A percentile compares a stretch with the other conserved stretches of the same genome.
Evolutionary conservation across 805 yeast species (phyloP).

Genomic region (Blastobotrys chiropterorum): DNA sequence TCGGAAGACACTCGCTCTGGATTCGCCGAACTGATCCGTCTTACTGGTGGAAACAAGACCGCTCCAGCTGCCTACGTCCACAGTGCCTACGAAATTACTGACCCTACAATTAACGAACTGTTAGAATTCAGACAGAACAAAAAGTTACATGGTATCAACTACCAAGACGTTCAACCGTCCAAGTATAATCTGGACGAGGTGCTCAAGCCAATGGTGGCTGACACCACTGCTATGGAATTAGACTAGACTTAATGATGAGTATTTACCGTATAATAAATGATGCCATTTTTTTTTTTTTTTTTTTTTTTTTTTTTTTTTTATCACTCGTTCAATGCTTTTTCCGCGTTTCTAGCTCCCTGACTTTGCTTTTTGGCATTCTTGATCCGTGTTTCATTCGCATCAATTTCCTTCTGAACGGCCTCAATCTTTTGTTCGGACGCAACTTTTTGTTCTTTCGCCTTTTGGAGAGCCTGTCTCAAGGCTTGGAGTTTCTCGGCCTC

Average conservation of each 20-base stretch:
- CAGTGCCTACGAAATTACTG: constrained; percentile 59
- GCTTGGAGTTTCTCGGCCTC: constrained; percentile 81
- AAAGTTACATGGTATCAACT: constrained; percentile 26
- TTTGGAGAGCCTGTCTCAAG: constrained; percentile 51
- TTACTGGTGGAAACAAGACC: constrained; percentile 71
- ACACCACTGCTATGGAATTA: background rate
- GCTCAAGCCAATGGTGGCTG: background rate
- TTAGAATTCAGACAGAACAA: constrained; percentile 23
- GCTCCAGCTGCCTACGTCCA: constrained; percentile 84
- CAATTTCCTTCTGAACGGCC: background rate
- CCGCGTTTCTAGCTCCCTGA: background rate
- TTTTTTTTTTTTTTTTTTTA: constrained; percentile 38
- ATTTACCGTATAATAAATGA: constrained; percentile 26
- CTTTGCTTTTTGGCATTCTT: background rate
- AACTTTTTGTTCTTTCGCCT: constrained; percentile 1
- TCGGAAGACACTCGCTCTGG: constrained; percentile 33
- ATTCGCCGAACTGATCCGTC: constrained; percentile 55
- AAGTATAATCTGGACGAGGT: constrained; percentile 9
- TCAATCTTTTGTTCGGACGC: background rate
- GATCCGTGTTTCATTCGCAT: background rate
- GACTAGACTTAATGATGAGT: background rate
- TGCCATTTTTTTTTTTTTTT: constrained; percentile 44
- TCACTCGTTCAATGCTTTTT: background rate
- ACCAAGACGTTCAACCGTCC: constrained; percentile 27
- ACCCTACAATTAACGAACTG: constrained; percentile 33